Evolutionary conservation across 2,329 filamentous ascomycete species (phyloP).

Genomic region (Phaeosphaeriaceae sp.): DNA sequence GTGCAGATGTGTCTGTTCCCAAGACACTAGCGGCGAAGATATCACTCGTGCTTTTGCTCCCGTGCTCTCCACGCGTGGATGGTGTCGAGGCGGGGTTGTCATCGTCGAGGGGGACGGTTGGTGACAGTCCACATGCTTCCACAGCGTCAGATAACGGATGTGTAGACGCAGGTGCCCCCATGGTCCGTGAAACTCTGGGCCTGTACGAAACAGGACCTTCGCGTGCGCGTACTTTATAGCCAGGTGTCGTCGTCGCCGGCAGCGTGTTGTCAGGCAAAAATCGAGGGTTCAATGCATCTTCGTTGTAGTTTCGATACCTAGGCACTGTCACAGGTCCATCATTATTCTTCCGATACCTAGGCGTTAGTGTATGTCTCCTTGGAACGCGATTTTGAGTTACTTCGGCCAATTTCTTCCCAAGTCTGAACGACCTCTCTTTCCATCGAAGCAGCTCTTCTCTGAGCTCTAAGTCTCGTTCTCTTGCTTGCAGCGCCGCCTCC

Average conservation of each 20-base stretch:
- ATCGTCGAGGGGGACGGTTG: too few species aligned
- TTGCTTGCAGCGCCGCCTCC: slow-evolving; percentile 4
- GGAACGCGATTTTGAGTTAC: neutral
- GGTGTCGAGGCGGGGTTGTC: too few species aligned
- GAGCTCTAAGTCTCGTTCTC: slow-evolving; percentile 11
- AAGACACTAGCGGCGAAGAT: neutral
- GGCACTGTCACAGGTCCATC: too few species aligned
- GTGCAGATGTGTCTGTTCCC: neutral
- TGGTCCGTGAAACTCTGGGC: neutral
- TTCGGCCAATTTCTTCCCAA: slow-evolving; percentile 6
- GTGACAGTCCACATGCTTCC: neutral
- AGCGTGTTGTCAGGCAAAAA: neutral
- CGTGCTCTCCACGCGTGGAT: neutral
- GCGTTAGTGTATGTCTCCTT: neutral
- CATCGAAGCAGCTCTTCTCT: slow-evolving; percentile 13
- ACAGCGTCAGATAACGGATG: neutral
- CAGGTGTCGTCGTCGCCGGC: neutral
- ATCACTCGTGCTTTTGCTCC: neutral
- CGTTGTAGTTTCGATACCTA: too few species aligned
- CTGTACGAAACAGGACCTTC: too few species aligned
- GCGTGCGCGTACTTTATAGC: neutral
- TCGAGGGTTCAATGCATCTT: neutral
- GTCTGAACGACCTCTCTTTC: slow-evolving; percentile 14
- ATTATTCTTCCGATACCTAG: neutral
- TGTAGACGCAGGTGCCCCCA: too few species aligned